phyloP scores from a whole-genome alignment of 805 yeast species.

The Hyphopichia homilentoma region DNA sequence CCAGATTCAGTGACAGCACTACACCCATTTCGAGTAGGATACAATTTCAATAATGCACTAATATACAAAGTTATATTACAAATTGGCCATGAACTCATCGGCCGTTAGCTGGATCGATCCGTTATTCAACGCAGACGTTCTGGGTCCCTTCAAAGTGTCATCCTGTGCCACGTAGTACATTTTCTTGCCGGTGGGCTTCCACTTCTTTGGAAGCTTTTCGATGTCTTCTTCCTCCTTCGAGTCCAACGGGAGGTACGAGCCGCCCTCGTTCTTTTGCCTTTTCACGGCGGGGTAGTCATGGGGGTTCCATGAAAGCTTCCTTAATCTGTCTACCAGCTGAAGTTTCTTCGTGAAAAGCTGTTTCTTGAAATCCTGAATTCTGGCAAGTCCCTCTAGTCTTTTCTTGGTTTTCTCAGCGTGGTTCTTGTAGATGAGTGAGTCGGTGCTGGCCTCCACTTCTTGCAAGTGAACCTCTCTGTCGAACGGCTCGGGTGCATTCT shows the following conservation, averaged over 20 bases:
- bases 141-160: not conserved
- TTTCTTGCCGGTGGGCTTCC: not conserved
- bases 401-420: constrained; percentile 1
- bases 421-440: not conserved
- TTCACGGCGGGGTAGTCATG: not conserved
- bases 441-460: not conserved
- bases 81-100: not conserved
- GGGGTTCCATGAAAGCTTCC: not conserved
- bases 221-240: not conserved
- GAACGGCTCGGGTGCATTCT: not conserved
- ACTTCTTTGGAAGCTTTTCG: not conserved
- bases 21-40: too few species aligned
- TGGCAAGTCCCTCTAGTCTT: not conserved
- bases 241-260: not conserved
- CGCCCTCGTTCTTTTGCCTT: not conserved
- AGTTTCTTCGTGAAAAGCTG: constrained; percentile 1
- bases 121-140: constrained; percentile 1
- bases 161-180: not conserved
- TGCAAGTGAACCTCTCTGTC: constrained; percentile 2
- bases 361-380: constrained; percentile 1
- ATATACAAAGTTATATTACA: too few species aligned
- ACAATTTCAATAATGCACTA: too few species aligned
- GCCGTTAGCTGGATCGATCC: constrained; percentile 1
- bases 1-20: too few species aligned
- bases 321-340: constrained; percentile 2